Conservation (phyloP, 176 grass and related monocot species). For the Dactylis glomerata region DNA sequence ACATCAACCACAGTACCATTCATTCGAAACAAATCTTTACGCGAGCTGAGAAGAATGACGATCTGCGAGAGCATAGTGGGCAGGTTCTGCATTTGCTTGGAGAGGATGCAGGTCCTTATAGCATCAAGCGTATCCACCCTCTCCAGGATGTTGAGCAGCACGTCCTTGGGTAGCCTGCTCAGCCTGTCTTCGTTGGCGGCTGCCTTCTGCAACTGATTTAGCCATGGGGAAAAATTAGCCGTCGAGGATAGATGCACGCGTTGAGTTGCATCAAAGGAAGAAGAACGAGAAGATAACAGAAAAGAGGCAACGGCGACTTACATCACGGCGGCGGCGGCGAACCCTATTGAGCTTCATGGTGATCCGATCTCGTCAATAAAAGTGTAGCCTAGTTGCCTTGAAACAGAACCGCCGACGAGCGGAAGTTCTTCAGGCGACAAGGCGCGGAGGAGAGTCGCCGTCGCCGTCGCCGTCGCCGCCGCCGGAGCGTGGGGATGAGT, state of each 20-base stretch:
- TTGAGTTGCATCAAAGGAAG: too few species aligned
- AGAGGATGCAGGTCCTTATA: neutral
- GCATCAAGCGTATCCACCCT: neutral
- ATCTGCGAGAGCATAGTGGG: neutral
- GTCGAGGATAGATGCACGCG: neutral
- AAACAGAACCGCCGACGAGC: too few species aligned
- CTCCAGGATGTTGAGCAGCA: neutral
- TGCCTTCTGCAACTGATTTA: neutral
- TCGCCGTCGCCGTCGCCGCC: too few species aligned
- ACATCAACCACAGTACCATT: neutral
- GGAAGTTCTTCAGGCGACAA: too few species aligned
- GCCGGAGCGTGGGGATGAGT: too few species aligned
- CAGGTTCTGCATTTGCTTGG: neutral
- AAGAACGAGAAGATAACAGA: too few species aligned
- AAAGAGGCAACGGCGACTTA: too few species aligned
- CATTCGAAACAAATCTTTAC: rapidly evolving
- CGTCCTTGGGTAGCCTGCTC: neutral
- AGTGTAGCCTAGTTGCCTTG: too few species aligned
- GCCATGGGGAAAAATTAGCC: neutral
- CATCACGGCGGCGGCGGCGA: neutral
- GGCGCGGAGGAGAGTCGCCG: too few species aligned
- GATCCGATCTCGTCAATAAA: neutral
- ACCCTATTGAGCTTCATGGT: neutral
- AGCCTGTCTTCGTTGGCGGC: neutral
- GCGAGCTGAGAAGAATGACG: neutral